Base-by-base conservation (phyloP, 495 filamentous ascomycete genomes). In the Penicillium desertorum region DNA sequence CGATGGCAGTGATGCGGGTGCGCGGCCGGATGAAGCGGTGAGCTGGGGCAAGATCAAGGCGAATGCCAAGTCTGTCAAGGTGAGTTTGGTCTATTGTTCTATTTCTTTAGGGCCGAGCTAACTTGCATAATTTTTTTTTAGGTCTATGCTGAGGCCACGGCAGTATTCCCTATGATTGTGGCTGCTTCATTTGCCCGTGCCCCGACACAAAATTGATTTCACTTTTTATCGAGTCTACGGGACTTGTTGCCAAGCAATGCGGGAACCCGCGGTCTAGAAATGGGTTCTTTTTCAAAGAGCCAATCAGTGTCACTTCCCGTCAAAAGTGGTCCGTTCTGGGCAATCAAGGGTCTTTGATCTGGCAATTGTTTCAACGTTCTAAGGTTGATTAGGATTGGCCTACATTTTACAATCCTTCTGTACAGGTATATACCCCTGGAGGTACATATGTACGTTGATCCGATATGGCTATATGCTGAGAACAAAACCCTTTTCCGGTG, bases 11-110 rank as follows among this genome's bases (percentile, higher is more conserved):
- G 95, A 98, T 80, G 93, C 95, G 3, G 94, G 95, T 0, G 94
- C 95, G 2, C 81, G 95, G 46, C 95, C 95, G 7, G 94, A 98
- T 63, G 94, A 98, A 74, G 94, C 94, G 1, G 90, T 98, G 14
- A 96, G 90, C 62, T 98, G 95, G 94, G 94, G 94, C 5, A 98
- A 98, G 81, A 96, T 98, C 71, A 96, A 92, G 70, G 77, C 83
- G 20, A 89, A 88, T 41, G 95, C 82, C 0, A 83, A 91, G 55
- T 86, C 87, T 54, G 92, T 97, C 50, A 97, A 98, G 83, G 88
- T 90, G 63, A 51, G 74, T 62, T 30, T 12, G 27, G 12, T 14
- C 19, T 50, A 3, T n/a, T 45, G 8, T 34, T 9, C 20, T 22
- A 23, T 48, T 11, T 42, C 32, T 22, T 34, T 51, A 2, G 16